phyloP scores from a whole-genome alignment of 176 grass and related monocot genomes.

The Hyparrhenia diplandra region DNA sequence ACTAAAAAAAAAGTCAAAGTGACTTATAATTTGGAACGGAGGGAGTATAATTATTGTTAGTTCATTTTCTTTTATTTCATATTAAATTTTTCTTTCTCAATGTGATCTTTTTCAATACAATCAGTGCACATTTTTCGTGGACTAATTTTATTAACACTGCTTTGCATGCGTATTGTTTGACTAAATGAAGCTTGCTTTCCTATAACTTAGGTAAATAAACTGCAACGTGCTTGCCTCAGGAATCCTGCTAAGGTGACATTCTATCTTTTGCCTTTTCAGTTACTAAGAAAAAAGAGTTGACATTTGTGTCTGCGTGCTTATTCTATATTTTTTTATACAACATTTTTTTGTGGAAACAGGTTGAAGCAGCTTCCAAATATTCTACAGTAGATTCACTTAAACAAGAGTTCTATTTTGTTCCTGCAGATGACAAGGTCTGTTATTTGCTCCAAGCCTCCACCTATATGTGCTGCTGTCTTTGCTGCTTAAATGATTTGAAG shows the following conservation, averaged over 20 bases:
- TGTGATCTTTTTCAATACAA: background rate
- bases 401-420: constrained; percentile 67
- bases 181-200: constrained; percentile 22
- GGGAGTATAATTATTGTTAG: background rate
- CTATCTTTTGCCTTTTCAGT: constrained; percentile 9
- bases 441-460: background rate
- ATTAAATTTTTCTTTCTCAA: background rate
- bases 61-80: background rate
- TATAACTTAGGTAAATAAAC: constrained; percentile 60
- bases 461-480: background rate
- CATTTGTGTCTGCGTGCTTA: background rate
- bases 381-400: constrained; percentile 87
- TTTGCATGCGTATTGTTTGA: background rate
- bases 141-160: background rate
- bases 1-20: no score
- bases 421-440: constrained; percentile 71
- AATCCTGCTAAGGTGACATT: constrained; percentile 84
- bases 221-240: constrained; percentile 87
- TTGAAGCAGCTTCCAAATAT: constrained; percentile 76
- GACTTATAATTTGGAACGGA: no score
- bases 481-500: background rate
- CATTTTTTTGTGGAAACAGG: constrained; percentile 32
- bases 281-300: background rate
- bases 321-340: constrained; percentile 7
- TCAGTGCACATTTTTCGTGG: background rate